Base-by-base conservation (phyloP, 1,284 basidiomycete genomes). In the Ustilago tritici region DNA sequence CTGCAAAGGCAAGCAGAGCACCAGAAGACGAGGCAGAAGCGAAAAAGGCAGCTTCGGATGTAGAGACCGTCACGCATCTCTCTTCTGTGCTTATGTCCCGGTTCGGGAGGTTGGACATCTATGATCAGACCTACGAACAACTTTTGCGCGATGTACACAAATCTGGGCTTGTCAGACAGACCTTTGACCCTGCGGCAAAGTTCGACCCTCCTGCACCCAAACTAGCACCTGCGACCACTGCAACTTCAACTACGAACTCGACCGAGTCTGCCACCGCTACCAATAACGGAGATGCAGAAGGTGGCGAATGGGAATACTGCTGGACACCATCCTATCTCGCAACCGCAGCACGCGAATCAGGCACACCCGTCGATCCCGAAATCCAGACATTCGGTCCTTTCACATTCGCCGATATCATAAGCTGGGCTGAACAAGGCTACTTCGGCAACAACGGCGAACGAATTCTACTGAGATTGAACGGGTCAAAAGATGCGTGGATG, bases 1-100 rank as follows among this genome's bases (percentile, higher is more conserved):
- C 84, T 9, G 34, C 82, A 76, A 68, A 90, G 88, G 74, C 89
- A 87, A 78, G 92, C 92, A 87, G 90, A 89, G 74, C 61, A 32
- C 12, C 32, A 28, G 54, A 14, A 11, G 56, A 7, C 19, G 55
- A 64, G 8, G 40, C 41, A 12, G 23, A 61, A 31, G 49, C 49
- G 2, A 50, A 56, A 4, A 56, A 70, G 35, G 62, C 74, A 40
- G 65, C 58, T 28, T 14, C 31, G 3, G 78, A 76, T 5, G 65
- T 85, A 23, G 84, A 84, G 17, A 53, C 55, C 1, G 61, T 85
- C 40, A 85, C 85, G 0, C 67, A 81, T 47, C 76, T 85, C 10
- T 68, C 79, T 15, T 82, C 79, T 8, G 66, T 72, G 12, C 73
- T 86, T 54, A 86, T 85, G 83, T 78, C 79, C 0, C 59, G 65